phyloP scores from a whole-genome alignment of 805 yeast species.

The Cyberlindnera saturnus region DNA sequence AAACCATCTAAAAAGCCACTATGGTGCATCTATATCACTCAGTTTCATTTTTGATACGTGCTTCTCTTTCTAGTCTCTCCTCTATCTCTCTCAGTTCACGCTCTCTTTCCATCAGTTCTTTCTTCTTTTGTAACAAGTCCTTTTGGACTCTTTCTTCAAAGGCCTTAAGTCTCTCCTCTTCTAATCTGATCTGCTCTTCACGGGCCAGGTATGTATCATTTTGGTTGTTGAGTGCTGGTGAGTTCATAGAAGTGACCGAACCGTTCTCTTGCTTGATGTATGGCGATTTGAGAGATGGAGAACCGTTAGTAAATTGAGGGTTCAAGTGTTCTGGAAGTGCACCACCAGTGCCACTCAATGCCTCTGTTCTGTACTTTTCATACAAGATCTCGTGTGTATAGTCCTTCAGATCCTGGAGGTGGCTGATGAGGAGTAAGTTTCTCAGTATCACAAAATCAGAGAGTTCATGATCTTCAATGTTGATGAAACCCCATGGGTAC shows the following conservation, averaged over 20 bases:
- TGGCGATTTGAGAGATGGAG: slow-evolving; percentile 18
- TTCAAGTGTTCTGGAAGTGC: slow-evolving; percentile 29
- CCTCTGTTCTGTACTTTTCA: slow-evolving; percentile 86
- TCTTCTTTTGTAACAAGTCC: slow-evolving; percentile 73
- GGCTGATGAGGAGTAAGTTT: slow-evolving; percentile 75
- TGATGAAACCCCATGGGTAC: slow-evolving; percentile 56
- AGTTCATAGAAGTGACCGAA: slow-evolving; percentile 9
- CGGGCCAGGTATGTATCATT: slow-evolving; percentile 50
- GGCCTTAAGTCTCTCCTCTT: slow-evolving; percentile 81
- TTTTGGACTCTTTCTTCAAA: slow-evolving; percentile 88
- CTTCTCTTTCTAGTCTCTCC: slow-evolving; percentile 57
- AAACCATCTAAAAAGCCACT: background rate
- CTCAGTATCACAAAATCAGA: slow-evolving; percentile 79
- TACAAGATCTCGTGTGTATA: slow-evolving; percentile 80
- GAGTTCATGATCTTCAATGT: slow-evolving; percentile 63
- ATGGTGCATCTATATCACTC: background rate
- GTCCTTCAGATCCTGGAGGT: slow-evolving; percentile 83
- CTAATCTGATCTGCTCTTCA: slow-evolving; percentile 84
- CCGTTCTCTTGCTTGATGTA: slow-evolving; percentile 20
- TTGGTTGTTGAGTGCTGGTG: slow-evolving; percentile 15
- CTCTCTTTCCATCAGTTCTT: slow-evolving; percentile 80
- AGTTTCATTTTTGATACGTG: slow-evolving; percentile 27
- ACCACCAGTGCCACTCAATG: slow-evolving; percentile 66
- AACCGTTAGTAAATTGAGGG: slow-evolving; percentile 13
- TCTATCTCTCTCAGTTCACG: slow-evolving; percentile 79